Percentiles rank a stretch among this genome's conserved stretches.
Conservation (phyloP, 2,329 filamentous ascomycete species). For the Fonsecaea nubica region DNA sequence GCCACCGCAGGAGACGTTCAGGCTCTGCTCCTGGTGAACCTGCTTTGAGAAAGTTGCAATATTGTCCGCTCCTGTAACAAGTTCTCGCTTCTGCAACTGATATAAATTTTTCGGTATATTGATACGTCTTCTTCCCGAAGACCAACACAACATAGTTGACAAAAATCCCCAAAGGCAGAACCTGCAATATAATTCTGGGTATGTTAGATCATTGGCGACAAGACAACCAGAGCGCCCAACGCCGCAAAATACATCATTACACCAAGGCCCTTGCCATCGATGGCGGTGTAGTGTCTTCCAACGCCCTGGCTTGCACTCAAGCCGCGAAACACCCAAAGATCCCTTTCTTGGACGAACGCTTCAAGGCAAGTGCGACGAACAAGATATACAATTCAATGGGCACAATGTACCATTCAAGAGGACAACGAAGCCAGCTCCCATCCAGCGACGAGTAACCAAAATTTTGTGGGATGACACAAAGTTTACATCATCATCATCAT, state of each 20-base stretch:
- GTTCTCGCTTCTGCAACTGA: not conserved
- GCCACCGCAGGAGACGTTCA: not conserved
- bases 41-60: not conserved
- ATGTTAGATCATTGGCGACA: slow-evolving; percentile 2
- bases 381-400: not conserved
- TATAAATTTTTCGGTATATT: not conserved
- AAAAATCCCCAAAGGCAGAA: not conserved
- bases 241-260: not conserved
- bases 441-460: not conserved
- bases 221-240: slow-evolving; percentile 1
- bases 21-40: too few relatives aligned
- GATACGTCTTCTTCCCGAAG: not conserved
- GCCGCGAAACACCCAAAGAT: not conserved
- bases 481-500: slow-evolving; percentile 43
- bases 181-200: slow-evolving; percentile 1
- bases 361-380: not conserved
- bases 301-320: slow-evolving; percentile 14
- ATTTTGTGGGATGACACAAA: not conserved
- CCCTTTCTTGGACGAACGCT: not conserved
- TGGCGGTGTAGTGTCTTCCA: not conserved
- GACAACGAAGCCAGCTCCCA: slow-evolving; percentile 1
- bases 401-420: slow-evolving; percentile 3
- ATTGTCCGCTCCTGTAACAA: not conserved
- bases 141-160: not conserved
- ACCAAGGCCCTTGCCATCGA: not conserved